Conservation (phyloP, 2,329 filamentous ascomycete species). For the Lasiodiplodia sp. region DNA sequence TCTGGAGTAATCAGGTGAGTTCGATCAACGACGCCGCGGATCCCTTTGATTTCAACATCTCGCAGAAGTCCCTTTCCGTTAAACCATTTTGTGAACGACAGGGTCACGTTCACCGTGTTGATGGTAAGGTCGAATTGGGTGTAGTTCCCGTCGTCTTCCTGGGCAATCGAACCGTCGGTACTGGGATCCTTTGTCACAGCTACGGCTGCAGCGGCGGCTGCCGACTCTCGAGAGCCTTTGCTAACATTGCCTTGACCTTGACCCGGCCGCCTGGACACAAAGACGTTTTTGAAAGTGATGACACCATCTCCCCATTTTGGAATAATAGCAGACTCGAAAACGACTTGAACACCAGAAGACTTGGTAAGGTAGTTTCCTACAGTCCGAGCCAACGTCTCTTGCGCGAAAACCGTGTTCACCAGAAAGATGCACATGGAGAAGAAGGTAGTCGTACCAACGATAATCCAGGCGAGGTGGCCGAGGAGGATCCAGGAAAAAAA, state of each 20-base stretch:
- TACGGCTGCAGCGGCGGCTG: conserved; percentile 84
- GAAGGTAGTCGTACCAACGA: conserved; percentile 97
- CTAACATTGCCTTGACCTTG: conserved; percentile 82
- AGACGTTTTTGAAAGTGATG: conserved; percentile 96
- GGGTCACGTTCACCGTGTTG: conserved; percentile 91
- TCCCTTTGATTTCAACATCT: conserved; percentile 92
- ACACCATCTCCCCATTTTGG: conserved; percentile 95
- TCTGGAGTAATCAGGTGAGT: conserved; percentile 78
- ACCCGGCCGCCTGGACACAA: conserved; percentile 88
- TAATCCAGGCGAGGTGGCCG: conserved; percentile 91
- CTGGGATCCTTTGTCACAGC: conserved; percentile 58
- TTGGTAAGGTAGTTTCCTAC: conserved; percentile 94
- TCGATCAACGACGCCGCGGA: conserved; percentile 89
- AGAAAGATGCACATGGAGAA: conserved; percentile 89
- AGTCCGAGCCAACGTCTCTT: conserved; percentile 94
- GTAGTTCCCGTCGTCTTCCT: conserved; percentile 91
- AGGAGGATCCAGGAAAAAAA: conserved; percentile 95
- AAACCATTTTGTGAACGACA: conserved; percentile 99
- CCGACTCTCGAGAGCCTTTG: conserved; percentile 86
- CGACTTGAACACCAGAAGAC: conserved; percentile 89
- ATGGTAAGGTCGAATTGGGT: conserved; percentile 97
- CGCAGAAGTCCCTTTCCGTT: conserved; percentile 91
- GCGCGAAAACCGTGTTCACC: conserved; percentile 95
- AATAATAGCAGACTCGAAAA: conserved; percentile 97
- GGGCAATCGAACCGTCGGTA: conserved; percentile 52